A percentile compares a stretch with the other conserved stretches of the same genome.
Evolutionary conservation across 805 yeast species (phyloP).

Genomic region (Lachancea kluyveri): DNA sequence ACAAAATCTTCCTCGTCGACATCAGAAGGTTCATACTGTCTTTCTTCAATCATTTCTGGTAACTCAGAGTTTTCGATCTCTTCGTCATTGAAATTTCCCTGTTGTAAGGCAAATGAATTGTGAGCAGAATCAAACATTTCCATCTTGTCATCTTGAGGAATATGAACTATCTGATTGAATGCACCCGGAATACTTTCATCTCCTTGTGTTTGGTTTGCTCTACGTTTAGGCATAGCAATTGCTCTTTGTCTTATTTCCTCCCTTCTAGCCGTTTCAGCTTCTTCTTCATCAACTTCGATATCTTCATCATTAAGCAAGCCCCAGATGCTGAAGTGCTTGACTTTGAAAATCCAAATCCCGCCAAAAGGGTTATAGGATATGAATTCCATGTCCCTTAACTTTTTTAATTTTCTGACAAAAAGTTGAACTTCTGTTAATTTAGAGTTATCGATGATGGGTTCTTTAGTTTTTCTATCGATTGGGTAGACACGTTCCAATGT

Average conservation of each 20-base stretch:
- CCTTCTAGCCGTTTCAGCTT: slow-evolving; percentile 20
- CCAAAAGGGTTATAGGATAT: slow-evolving; percentile 71
- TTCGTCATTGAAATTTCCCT: no score
- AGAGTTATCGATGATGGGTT: slow-evolving; percentile 26
- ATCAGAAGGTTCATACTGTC: slow-evolving; percentile 64
- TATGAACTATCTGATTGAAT: not conserved
- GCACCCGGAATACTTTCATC: not conserved
- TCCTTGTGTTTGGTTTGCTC: not conserved
- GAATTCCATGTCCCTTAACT: slow-evolving; percentile 65
- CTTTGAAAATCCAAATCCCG: slow-evolving; percentile 74
- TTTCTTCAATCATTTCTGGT: slow-evolving; percentile 46
- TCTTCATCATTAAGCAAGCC: slow-evolving; percentile 71
- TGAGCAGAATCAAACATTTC: no score
- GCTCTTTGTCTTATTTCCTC: slow-evolving; percentile 4
- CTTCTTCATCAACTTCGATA: slow-evolving; percentile 47
- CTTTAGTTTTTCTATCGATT: slow-evolving; percentile 25
- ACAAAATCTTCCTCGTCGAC: slow-evolving; percentile 41
- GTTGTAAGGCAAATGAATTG: no score
- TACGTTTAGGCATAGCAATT: slow-evolving; percentile 5
- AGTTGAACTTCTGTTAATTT: slow-evolving; percentile 38
- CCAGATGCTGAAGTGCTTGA: slow-evolving; percentile 92
- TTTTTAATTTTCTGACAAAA: slow-evolving; percentile 46
- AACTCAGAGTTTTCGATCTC: slow-evolving; percentile 20
- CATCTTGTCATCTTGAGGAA: not conserved
- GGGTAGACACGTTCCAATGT: slow-evolving; percentile 61